Base-by-base conservation (phyloP, 495 filamentous ascomycete genomes). In the Penicillium samsonianum region DNA sequence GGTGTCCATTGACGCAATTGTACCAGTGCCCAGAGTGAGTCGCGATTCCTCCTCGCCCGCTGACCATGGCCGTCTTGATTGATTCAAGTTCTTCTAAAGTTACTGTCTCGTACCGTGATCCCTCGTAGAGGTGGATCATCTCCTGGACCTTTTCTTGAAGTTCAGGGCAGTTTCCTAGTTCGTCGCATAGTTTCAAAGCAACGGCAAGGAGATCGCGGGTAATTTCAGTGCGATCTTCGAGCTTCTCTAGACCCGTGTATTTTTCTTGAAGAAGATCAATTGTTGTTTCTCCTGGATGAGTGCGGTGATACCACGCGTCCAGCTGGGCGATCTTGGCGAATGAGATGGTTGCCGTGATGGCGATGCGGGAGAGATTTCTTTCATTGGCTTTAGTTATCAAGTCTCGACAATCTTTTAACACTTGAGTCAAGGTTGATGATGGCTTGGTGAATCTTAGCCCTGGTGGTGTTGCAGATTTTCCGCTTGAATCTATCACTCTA, bases 11-110 rank as follows among this genome's bases (percentile, higher is more conserved):
- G 7, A 44, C 44, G 19, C 55, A 62, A 31, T 65, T 59, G 33
- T 65, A 65, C 59, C 55, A 65, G 41, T 65, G 62, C 9, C 62
- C 51, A 42, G 62, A 50, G 35, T 61, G 25, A 44, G 59, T 58
- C 31, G 59, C 59, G 3, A 61, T 50, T 45, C 59, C 59, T 38
- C 49, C 11, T 50, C 42, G 48, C n/a, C 59, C 59, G 28, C 50
- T 49, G 5, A 61, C 53, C 48, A 61, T 25, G 28, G 54, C 59
- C 0, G 33, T 53, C 43, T 61, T 61, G 25, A 61, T 58, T 12
- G 47, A 57, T 23, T 37, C 2, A 7, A 62, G 28, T 50, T 62
- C 59, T 38, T 62, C 43, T 38, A 19, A 17, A 40, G 59, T 62
- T 4, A 62, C 54, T 19, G 2, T 33, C 9, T 62, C 54, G 14